Percentiles rank a stretch among this genome's conserved stretches.
These are phyloP conservation scores for Penicillium italicum DNA, from an alignment of 2,329 filamentous ascomycete genomes.

Conservation along the genomic window DNA sequence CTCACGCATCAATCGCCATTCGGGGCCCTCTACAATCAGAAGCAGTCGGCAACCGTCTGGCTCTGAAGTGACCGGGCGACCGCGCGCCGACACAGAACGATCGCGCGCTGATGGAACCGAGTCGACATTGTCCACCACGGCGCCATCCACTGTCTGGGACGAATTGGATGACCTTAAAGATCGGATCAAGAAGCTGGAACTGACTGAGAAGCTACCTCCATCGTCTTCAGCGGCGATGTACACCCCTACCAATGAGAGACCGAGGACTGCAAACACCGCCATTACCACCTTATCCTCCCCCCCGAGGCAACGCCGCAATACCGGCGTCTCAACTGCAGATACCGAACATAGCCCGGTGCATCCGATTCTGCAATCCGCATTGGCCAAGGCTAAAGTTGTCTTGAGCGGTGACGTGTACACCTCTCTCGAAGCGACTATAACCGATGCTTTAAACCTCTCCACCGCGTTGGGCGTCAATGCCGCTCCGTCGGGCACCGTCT, in stretches of 20 bases:
- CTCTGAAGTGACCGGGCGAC: conserved; percentile 36
- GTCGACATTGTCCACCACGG: conserved; percentile 82
- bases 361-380: conserved; percentile 73
- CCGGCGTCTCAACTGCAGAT: conserved; percentile 39
- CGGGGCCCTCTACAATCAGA: conserved; percentile 35
- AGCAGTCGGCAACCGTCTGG: conserved; percentile 36
- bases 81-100: conserved; percentile 33
- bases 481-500: conserved; percentile 50
- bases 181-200: conserved; percentile 81
- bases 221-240: conserved; percentile 78
- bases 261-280: conserved; percentile 84
- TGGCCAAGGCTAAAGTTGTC: conserved; percentile 70
- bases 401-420: conserved; percentile 70
- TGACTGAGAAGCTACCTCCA: conserved; percentile 80
- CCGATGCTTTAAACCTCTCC: conserved; percentile 75
- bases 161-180: conserved; percentile 94
- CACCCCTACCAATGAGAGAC: conserved; percentile 71
- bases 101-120: conserved; percentile 64
- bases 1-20: conserved; percentile 33
- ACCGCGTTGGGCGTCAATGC: conserved; percentile 72
- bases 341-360: conserved; percentile 58
- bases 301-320: conserved; percentile 66
- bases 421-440: conserved; percentile 74
- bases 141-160: conserved; percentile 94
- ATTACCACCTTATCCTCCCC: conserved; percentile 88